Conservation (phyloP, 768 basidiomycete species). For the Mycena haematopus region DNA sequence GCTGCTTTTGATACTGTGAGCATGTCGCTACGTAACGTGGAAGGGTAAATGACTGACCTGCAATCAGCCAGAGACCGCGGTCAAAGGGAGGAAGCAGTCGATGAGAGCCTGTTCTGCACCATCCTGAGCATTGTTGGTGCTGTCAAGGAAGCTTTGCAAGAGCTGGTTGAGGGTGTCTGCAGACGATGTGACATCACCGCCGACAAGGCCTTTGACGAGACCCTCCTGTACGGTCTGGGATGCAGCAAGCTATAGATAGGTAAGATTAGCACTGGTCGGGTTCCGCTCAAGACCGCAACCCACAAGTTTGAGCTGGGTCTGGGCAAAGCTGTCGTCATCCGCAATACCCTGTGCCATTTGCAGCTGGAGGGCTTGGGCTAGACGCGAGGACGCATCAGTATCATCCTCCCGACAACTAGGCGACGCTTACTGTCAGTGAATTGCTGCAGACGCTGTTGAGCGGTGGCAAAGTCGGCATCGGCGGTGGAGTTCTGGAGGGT, state of each 20-base stretch:
- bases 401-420: background rate
- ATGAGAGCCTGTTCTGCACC: slow-evolving; percentile 22
- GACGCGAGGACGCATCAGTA: background rate
- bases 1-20: background rate
- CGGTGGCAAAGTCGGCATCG: slow-evolving; percentile 4
- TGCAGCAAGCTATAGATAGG: slow-evolving; percentile 6
- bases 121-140: slow-evolving; percentile 23
- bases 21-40: background rate
- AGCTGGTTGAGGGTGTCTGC: slow-evolving; percentile 14
- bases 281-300: background rate
- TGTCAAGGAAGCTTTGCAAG: slow-evolving; percentile 12
- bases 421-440: slow-evolving; percentile 13
- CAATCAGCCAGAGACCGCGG: slow-evolving; percentile 25
- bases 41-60: background rate
- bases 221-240: background rate
- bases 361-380: slow-evolving; percentile 16
- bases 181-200: slow-evolving; percentile 8
- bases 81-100: slow-evolving; percentile 28
- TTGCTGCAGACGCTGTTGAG: slow-evolving; percentile 19
- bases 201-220: slow-evolving; percentile 7
- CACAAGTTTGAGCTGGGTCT: slow-evolving; percentile 27
- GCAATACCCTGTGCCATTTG: slow-evolving; percentile 28
- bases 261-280: background rate
- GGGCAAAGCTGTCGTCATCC: slow-evolving; percentile 26
- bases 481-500: slow-evolving; percentile 17